Base-by-base conservation (phyloP, 2,329 filamentous ascomycete genomes). In the Colletotrichum coccodes region DNA sequence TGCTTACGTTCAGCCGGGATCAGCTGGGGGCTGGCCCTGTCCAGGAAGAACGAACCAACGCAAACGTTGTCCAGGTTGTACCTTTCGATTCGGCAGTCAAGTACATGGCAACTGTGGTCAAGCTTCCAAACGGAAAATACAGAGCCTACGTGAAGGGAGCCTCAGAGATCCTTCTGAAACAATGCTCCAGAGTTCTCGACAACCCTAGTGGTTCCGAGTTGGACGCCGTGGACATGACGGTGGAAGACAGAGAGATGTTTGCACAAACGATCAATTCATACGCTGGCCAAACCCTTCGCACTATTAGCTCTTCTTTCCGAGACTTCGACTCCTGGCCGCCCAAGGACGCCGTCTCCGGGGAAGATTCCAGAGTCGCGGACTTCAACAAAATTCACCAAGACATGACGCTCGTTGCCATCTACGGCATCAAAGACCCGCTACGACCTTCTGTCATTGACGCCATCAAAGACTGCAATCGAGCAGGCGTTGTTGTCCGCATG, bases 351-450 rank as follows among this genome's bases (percentile, higher is more conserved):
- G 75, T 14, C 34, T 71, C 58, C n/a, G 52, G 62, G 2, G 53
- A 70, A 2, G 83, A 90, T 5, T 92, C 95, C 68, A 87, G 90
- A 18, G 87, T 90, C 67, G 75, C 88, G 16, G 84, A 88, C 66
- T 84, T 87, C 70, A 81, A 85, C 68, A 87, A 90, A 21, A 47
- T 74, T 11, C 62, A 73, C n/a, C 49, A 58, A 71, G 73, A 74
- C 47, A 72, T 83, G 50, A 79, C 81, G 14, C 83, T 83, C 68
- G 74, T 84, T 47, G 81, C 81, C 18, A 78, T 83, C 11, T 82
- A 94, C 71, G 90, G 90, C 73, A 91, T 92, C 42, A 88, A 90
- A 62, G 90, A 92, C 74, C 90, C 90, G n/a, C 80, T 92, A 3
- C 86, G 90, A 50, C 81, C 83, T 0, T 89, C 88, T 60, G 90